Conservation (phyloP, 495 filamentous ascomycete genomes). For the Hypoxylon rickii region DNA sequence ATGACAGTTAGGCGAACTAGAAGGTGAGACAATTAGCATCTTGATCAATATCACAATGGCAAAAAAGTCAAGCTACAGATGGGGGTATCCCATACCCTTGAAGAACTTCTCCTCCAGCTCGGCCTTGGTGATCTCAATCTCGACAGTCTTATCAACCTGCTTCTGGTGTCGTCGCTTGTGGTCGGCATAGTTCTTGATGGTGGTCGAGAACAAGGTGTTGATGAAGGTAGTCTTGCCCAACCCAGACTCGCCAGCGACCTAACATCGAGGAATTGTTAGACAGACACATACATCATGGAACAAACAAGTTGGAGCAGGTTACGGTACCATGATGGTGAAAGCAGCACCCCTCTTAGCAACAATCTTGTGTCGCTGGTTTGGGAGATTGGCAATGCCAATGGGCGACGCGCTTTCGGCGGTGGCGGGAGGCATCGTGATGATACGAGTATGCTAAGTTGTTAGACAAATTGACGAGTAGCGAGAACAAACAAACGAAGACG, state of each 20-base stretch:
- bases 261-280: conserved; percentile 39
- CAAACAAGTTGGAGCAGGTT: background rate
- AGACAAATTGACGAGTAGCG: too few relatives aligned
- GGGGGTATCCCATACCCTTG: conserved; percentile 70
- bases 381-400: conserved; percentile 99
- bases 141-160: conserved; percentile 98
- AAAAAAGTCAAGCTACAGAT: background rate
- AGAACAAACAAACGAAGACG: conserved; percentile 26
- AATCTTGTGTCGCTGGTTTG: conserved; percentile 99
- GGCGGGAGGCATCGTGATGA: conserved; percentile 68
- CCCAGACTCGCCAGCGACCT: conserved; percentile 98
- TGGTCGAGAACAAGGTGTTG: conserved; percentile 99
- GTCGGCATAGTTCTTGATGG: conserved; percentile 99
- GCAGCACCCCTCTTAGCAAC: conserved; percentile 98
- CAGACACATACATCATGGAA: background rate
- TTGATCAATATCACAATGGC: too few relatives aligned
- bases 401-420: conserved; percentile 85
- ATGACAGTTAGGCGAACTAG: conserved; percentile 97
- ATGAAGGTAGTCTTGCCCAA: conserved; percentile 99
- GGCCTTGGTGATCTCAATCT: conserved; percentile 99
- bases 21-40: conserved; percentile 23
- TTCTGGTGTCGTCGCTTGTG: conserved; percentile 98
- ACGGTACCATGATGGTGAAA: conserved; percentile 95
- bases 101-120: conserved; percentile 99
- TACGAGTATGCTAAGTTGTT: conserved; percentile 14